Evolutionary conservation across 352 stramenopile genomes (phyloP), one percentile per base, ranked within the genome.

Genomic region (Globisporangium yorkense): DNA sequence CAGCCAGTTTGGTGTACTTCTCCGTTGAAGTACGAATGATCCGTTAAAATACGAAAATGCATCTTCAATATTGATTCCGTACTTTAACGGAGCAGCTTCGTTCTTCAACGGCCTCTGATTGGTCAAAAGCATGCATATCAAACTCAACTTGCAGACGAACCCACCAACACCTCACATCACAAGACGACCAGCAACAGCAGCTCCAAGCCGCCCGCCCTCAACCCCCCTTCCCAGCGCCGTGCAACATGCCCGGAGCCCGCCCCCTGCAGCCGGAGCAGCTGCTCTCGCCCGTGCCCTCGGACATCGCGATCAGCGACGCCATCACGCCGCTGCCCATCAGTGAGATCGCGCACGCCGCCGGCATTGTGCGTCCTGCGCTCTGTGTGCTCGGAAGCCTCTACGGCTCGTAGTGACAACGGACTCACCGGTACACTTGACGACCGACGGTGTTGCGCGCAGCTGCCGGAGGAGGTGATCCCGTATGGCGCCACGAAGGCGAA

Each of bases 401-500:
- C 27, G 29, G 50, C 10, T 10, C 29, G 5, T 40, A 24, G 15
- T 31, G 50, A 27, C 24, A 27, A 27, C 24, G 24, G 24, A 27
- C 24, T 27, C 24, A 27, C 24, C 24, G 24, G 24, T 1, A 43
- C 13, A 18, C 18, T n/a, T 5, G 33, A 37, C 33, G 33, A 37
- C 5, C 33, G 33, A 6, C 5, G 24, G 24, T 64, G 49, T 12
- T 56, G 45, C 13, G 35, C 59, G 43, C 51, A 93, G 66, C 66
- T 92, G 24, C 74, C 75, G 18, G 64, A 84, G 4, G 92, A 98
- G 62, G 79, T 98, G 47, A 71, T 95, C 35, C 87, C 80, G 53
- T 97, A 98, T 61, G 94, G 94, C 24, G 66, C 60, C 29, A 80
- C 74, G 65, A 98, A 98, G 66, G 89, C 88, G 51, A 98, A 98